Conservation (phyloP, 192 early-diverging fungal genomes). For the Jimgerdemannia lactiflua region DNA sequence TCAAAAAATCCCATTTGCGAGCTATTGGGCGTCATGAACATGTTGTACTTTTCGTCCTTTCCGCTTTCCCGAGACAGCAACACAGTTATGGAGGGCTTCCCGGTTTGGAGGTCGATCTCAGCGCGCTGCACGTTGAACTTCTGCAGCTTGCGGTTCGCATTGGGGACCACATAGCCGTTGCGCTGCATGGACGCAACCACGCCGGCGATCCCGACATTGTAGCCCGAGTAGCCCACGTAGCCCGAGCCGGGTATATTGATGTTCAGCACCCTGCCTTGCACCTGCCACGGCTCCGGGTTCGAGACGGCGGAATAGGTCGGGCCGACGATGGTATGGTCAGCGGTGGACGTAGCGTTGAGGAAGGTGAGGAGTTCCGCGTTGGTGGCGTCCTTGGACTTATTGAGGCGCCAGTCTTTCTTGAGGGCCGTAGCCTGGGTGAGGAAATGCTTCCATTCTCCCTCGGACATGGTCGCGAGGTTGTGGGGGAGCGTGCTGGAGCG, state of each 20-base stretch:
- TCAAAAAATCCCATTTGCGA: too few relatives aligned
- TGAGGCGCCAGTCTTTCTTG: slow-evolving; percentile 20
- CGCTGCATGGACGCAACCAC: slow-evolving; percentile 50
- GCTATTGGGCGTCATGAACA: too few relatives aligned
- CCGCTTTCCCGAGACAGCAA: neutral
- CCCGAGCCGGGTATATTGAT: too few relatives aligned
- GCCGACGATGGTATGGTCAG: slow-evolving; percentile 25
- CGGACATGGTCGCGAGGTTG: slow-evolving; percentile 57
- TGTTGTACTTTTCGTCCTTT: too few relatives aligned
- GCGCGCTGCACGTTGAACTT: slow-evolving; percentile 65
- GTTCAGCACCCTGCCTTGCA: slow-evolving; percentile 67
- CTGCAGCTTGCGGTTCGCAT: slow-evolving; percentile 33
- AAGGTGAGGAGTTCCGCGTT: slow-evolving; percentile 17
- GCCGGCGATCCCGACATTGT: slow-evolving; percentile 64
- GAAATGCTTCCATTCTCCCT: slow-evolving; percentile 57
- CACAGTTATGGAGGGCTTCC: neutral
- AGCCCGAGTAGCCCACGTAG: slow-evolving; percentile 23
- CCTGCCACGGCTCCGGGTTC: slow-evolving; percentile 31
- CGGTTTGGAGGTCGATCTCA: slow-evolving; percentile 24
- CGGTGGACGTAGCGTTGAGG: slow-evolving; percentile 13
- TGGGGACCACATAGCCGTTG: slow-evolving; percentile 14
- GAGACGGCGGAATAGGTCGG: slow-evolving; percentile 54
- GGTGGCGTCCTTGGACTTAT: neutral
- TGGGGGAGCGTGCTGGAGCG: slow-evolving; percentile 36
- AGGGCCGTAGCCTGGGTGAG: slow-evolving; percentile 50